Evolutionary conservation across 73 alveolate species (phyloP).

Genomic region (Tetrahymena elliotti): DNA sequence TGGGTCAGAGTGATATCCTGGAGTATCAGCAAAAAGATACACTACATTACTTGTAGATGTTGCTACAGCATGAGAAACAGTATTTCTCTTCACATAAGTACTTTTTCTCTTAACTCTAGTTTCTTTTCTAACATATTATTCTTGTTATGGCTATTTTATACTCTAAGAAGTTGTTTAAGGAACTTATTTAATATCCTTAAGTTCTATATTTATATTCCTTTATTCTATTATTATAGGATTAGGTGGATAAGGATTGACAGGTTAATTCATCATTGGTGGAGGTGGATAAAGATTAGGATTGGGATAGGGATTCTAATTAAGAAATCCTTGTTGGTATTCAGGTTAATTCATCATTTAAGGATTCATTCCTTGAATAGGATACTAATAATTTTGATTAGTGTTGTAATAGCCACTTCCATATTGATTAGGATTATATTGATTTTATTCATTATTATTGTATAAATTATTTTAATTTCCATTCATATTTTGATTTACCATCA

Average conservation of each 20-base stretch:
- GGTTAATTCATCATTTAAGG: neutral
- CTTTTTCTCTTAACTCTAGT: neutral
- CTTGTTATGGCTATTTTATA: neutral
- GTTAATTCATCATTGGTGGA: neutral
- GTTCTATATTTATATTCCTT: neutral
- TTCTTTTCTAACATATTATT: neutral
- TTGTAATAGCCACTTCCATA: neutral
- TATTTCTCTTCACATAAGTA: neutral
- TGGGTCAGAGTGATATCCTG: neutral
- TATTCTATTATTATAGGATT: neutral
- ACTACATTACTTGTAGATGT: neutral
- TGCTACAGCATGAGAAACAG: neutral
- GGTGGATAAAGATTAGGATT: neutral
- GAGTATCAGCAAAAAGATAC: neutral
- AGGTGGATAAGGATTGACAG: neutral
- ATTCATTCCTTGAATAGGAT: neutral
- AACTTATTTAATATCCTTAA: neutral
- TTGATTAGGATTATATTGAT: neutral
- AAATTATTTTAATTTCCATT: too few species aligned
- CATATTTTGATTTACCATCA: neutral
- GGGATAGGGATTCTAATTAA: neutral
- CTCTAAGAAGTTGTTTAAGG: neutral
- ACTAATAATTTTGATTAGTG: neutral
- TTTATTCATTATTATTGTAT: neutral
- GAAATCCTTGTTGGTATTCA: neutral